Evolutionary conservation across 1,284 basidiomycete species (phyloP), one percentile per base, ranked within the genome.

Genomic region (Schizopora paradoxa): DNA sequence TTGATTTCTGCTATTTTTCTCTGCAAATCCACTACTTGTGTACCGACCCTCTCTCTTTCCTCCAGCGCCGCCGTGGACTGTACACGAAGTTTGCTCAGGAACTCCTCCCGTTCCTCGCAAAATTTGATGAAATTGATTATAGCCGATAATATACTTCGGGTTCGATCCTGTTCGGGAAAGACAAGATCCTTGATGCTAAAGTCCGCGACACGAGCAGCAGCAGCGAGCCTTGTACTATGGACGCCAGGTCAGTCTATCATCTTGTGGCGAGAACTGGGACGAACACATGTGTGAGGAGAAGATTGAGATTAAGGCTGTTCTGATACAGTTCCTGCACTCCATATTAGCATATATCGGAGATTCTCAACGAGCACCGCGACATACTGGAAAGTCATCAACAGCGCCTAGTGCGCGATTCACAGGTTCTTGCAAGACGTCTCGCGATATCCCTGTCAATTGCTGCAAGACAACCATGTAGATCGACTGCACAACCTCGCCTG

Each of bases 41-140:
- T 69, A 0, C 67, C 60, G 13, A 84, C 66, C 13, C 68, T 66
- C 25, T 77, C 74, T 13, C 80, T 68, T 54, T 87, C 77, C 21
- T 73, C 62, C 36, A 77, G 66, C 18, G 82, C 57, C 5, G 70
- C 61, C n/a, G 76, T 63, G 7, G 82, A 79, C 38, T 72, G 69
- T 10, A 80, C 73, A 22, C 77, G 72, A n/a, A 90, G 64, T 11
- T 74, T 70, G 41, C 69, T 69, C 14, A 86, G 67, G 47, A 83
- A 78, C 1, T 72, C 62, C 29, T 74, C 71, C 53, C 82, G 82
- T 54, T 90, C 83, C 53, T 86, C 81, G 22, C 80, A 82, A 62
- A 94, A 95, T 64, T 91, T 91, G 61, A 91, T 79, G 63, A 93
- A 91, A 66, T 96, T 96, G 69, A 94, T 85, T 52, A 96, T 85